A percentile compares a stretch with the other conserved stretches of the same genome.
phyloP scores from a whole-genome alignment of 78 protist genomes.

The slime mould (Dictyostelium discoideum) region dicty_2.7 NC_007089.4:3414001-3414500 shows the following conservation, averaged over 20 bases:
- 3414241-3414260: not conserved
- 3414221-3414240: not conserved
- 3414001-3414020: slow-evolving; percentile 65
- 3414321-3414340: not conserved
- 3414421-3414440: slow-evolving; percentile 81
- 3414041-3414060: not conserved
- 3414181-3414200: not conserved
- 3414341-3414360: not conserved
- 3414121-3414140: not conserved
- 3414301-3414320: not conserved
- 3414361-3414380: not conserved
- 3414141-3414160: not conserved
- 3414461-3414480: slow-evolving; percentile 87
- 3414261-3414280: not conserved
- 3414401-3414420: slow-evolving; percentile 12
- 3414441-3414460: slow-evolving; percentile 71
- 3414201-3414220: not conserved
- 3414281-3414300: not conserved
- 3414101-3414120: not conserved
- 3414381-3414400: not conserved
- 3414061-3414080: not conserved
- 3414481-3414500: slow-evolving; percentile 93
- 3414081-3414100: not conserved
- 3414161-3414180: not conserved
- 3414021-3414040: slow-evolving; percentile 22